Evolutionary conservation across 177 flowering plant species (phyloP), one percentile per base, ranked within the genome.

Genomic region (Vitis hybrid): DNA sequence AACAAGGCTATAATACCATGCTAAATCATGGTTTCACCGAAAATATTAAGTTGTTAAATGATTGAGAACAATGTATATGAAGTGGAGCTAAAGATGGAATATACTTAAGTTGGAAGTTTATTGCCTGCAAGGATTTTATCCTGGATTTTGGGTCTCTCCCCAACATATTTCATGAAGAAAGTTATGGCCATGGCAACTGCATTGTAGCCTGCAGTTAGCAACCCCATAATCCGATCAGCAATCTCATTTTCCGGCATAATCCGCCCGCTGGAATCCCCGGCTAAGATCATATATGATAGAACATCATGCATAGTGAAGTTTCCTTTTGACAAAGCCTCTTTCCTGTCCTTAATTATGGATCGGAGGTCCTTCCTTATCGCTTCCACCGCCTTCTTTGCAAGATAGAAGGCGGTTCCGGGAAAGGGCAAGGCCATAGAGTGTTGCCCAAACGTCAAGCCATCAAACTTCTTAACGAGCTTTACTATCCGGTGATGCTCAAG

Each of bases 161-260:
- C 5, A 26, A 26, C 29, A 26, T 26, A 52, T 52, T 29, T 34
- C 22, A 85, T 73, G 3, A 80, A 49, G 76, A 80, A 85, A 58
- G 83, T 83, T 16, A 80, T 76, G 51, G 80, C 73, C 22, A 81
- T 76, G 60, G 83, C 80, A 20, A 85, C 79, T 1, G 82, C 81
- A 70, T 83, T 87, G 62, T 82, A 81, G 60, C 85, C 87, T 10
- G 82, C 87, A 16, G 84, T 76, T 34, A 83, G 63, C 56, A 86
- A 66, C 50, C 78, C 80, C 0, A 82, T 59, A 18, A 82, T 80
- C 76, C 74, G 80, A 48, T 76, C 73, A 11, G 85, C 80, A 8
- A 82, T 74, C 19, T 80, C 83, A 10, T 57, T 1, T n/a, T 82
- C 85, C n/a, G 7, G 68, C 82, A 82, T 75, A 51, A 51, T 49